Evolutionary conservation across 345 rosid species (phyloP).

Genomic region (Geranium rotundifolium): DNA sequence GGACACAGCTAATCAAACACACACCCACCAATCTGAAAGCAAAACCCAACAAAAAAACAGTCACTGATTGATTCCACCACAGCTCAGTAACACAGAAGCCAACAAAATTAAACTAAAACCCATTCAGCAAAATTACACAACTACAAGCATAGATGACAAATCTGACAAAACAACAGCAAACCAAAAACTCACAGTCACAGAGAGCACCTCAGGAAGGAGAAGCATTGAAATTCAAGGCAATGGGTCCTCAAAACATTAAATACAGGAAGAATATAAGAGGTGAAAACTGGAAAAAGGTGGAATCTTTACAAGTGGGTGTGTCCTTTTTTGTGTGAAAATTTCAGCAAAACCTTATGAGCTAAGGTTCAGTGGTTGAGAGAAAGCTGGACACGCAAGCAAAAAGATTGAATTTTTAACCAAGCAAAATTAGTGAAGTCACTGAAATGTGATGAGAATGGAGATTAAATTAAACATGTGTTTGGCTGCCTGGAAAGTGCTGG

Average conservation of each 20-base stretch:
- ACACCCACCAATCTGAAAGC: constrained; percentile 31
- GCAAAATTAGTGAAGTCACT: not conserved
- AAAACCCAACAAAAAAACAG: not conserved
- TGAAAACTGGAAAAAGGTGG: not conserved
- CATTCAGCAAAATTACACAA: not conserved
- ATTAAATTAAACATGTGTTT: not conserved
- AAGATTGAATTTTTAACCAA: constrained; percentile 3
- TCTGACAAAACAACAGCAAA: not conserved
- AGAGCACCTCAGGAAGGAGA: not conserved
- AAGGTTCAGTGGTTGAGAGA: constrained; percentile 24
- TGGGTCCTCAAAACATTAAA: too few relatives aligned
- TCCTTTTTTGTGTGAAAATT: constrained; percentile 3
- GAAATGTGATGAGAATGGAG: too few relatives aligned
- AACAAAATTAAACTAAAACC: not conserved
- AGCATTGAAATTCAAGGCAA: not conserved
- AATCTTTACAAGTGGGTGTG: not conserved
- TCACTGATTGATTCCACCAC: constrained; percentile 1
- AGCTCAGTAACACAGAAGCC: constrained; percentile 4
- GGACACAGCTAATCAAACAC: constrained; percentile 16
- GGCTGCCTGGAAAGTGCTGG: constrained; percentile 4
- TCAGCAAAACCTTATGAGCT: constrained; percentile 29
- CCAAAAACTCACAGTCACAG: constrained; percentile 10
- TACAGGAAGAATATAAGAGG: not conserved
- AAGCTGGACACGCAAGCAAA: constrained; percentile 1
- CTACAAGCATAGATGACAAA: not conserved